Conservation (phyloP, 2,329 filamentous ascomycete species). For the Neophaeococcomyces aloes region DNA sequence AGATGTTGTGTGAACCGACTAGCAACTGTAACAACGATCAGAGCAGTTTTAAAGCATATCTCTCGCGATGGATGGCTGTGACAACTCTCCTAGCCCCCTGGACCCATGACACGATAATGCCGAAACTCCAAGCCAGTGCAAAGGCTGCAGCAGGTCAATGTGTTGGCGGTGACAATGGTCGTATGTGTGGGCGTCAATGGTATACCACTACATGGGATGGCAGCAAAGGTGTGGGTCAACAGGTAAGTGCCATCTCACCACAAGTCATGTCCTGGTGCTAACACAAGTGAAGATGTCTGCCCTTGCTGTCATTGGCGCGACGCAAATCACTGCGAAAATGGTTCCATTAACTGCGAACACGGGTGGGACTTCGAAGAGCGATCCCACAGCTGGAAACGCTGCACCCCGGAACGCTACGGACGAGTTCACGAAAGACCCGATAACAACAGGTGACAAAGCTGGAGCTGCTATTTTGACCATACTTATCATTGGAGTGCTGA, state of each 20-base stretch:
- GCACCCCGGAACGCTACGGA: conserved; percentile 8
- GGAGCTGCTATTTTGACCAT: conserved; percentile 32
- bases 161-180: conserved; percentile 46
- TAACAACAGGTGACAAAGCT: conserved; percentile 28
- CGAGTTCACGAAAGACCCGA: conserved; percentile 7
- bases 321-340: conserved; percentile 39
- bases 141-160: conserved; percentile 52
- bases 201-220: conserved; percentile 43
- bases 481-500: conserved; percentile 23
- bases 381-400: conserved; percentile 28
- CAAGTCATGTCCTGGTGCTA: background rate
- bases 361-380: conserved; percentile 44
- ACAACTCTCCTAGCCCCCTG: conserved; percentile 53
- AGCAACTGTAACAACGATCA: conserved; percentile 60
- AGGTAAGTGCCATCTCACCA: conserved; percentile 27
- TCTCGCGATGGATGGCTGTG: conserved; percentile 55
- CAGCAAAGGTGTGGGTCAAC: conserved; percentile 53
- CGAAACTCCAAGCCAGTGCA: conserved; percentile 49
- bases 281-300: conserved; percentile 44
- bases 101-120: conserved; percentile 44
- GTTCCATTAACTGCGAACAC: conserved; percentile 43
- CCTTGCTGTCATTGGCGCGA: conserved; percentile 52
- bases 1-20: conserved; percentile 55
- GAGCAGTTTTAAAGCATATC: conserved; percentile 60
- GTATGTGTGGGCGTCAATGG: conserved; percentile 58